Percentiles rank a stretch among this genome's conserved stretches.
These are phyloP conservation scores for Potentilla sterilis DNA, from an alignment of 306 rosid species.

Conservation along the genomic window DNA sequence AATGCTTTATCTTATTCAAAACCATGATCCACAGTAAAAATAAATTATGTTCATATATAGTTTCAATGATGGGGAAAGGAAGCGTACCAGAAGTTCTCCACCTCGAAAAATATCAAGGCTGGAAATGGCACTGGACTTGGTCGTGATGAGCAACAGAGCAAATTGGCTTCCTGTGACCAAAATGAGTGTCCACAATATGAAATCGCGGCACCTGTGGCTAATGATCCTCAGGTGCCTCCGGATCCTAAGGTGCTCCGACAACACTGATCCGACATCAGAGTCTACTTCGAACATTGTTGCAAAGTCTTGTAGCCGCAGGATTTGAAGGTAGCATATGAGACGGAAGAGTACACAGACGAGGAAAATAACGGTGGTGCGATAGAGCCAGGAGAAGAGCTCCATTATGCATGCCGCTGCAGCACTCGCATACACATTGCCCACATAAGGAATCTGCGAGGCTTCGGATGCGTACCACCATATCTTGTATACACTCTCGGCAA, in stretches of 20 bases:
- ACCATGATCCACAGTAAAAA: background rate
- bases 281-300: constrained; percentile 68
- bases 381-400: constrained; percentile 83
- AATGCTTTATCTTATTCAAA: background rate
- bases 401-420: constrained; percentile 63
- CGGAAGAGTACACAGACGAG: constrained; percentile 85
- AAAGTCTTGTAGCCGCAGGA: constrained; percentile 75
- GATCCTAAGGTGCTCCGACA: constrained; percentile 78
- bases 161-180: constrained; percentile 75
- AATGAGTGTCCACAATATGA: constrained; percentile 48
- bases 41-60: background rate
- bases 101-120: constrained; percentile 41
- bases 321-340: constrained; percentile 77
- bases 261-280: constrained; percentile 67
- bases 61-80: background rate
- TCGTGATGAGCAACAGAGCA: constrained; percentile 56
- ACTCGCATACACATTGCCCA: constrained; percentile 64
- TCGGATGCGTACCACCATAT: constrained; percentile 98
- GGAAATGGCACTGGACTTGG: constrained; percentile 30
- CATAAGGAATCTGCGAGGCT: constrained; percentile 65
- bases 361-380: constrained; percentile 68
- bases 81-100: constrained; percentile 83
- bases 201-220: constrained; percentile 78
- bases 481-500: constrained; percentile 76
- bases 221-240: constrained; percentile 76